Evolutionary conservation across 805 yeast genomes (phyloP), one percentile per base, ranked within the genome.

Genomic region (Lipomyces oligophaga): DNA sequence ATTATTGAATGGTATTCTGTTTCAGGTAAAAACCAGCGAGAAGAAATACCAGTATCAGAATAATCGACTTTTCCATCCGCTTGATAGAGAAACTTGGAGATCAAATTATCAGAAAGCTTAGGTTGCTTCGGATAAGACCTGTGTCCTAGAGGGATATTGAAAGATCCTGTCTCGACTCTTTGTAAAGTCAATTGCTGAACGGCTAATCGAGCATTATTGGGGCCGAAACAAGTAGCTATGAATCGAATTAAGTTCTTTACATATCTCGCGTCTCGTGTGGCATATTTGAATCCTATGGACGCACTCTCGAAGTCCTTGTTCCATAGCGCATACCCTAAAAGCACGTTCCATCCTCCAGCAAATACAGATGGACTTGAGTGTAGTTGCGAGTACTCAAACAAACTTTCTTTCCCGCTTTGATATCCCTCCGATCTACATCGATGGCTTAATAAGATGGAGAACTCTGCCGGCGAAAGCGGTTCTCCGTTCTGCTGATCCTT

Each of bases 391-490:
- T n/a, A n/a, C n/a, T n/a, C 38, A 40, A 16, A 20, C 21, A 15
- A n/a, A 34, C 24, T 35, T 22, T 21, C 1, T n/a, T n/a, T n/a
- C n/a, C n/a, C n/a, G n/a, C n/a, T n/a, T n/a, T n/a, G n/a, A n/a
- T n/a, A 31, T 13, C 28, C 31, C 41, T 13, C n/a, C 33, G 15
- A 19, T 40, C 18, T 2, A 15, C 36, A 2, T n/a, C 35, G 24
- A 37, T 10, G 24, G 15, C n/a, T 13, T 27, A 11, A 16, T 16
- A 43, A 37, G 38, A 43, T 22, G 21, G 41, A 18, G 34, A 35
- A 35, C 20, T 49, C 51, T n/a, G 38, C 47, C 10, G 50, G 43
- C 25, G 41, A 16, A 25, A 48, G 15, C n/a, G 18, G 36, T n/a
- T 16, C 16, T n/a, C n/a, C n/a, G n/a, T n/a, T n/a, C n/a, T n/a